Percentiles rank a stretch among this genome's conserved stretches.
Evolutionary conservation across 176 grass and related monocot species (phyloP).

Genomic region (Avena eriantha): DNA sequence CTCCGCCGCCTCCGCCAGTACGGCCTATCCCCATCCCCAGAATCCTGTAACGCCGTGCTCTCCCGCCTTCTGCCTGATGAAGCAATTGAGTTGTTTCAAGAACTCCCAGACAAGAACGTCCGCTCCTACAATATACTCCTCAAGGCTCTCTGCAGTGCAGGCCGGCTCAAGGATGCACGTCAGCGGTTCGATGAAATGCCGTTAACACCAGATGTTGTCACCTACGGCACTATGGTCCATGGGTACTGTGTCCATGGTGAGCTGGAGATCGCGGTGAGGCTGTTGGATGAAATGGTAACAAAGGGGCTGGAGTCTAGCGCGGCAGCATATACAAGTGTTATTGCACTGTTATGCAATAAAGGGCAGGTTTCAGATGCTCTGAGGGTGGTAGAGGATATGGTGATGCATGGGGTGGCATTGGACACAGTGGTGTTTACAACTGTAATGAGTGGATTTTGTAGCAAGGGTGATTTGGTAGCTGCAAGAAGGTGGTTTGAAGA

Average conservation of each 20-base stretch:
- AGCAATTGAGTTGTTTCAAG: constrained; percentile 57
- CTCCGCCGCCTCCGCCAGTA: constrained; percentile 72
- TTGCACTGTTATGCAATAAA: constrained; percentile 71
- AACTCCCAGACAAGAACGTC: constrained; percentile 61
- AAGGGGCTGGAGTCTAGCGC: constrained; percentile 68
- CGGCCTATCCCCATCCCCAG: constrained; percentile 63
- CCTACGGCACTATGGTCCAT: constrained; percentile 80
- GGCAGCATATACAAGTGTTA: constrained; percentile 66
- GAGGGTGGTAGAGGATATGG: constrained; percentile 71
- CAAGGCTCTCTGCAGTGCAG: constrained; percentile 50
- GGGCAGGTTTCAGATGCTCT: constrained; percentile 63
- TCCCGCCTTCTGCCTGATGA: constrained; percentile 58
- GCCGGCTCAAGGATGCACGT: constrained; percentile 59
- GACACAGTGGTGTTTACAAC: constrained; percentile 71
- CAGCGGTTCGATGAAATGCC: constrained; percentile 62
- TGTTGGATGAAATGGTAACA: constrained; percentile 71
- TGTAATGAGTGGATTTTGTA: constrained; percentile 79
- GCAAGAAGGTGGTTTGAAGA: constrained; percentile 69
- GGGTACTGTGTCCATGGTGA: constrained; percentile 64
- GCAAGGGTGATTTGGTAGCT: constrained; percentile 64
- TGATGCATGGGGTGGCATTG: constrained; percentile 54
- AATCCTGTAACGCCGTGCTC: constrained; percentile 73
- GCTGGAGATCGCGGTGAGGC: constrained; percentile 54
- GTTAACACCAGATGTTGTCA: constrained; percentile 58
- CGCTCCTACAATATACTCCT: constrained; percentile 83